Conservation (phyloP, 2,329 filamentous ascomycete species). For the Sporothrix brunneoviolacea region DNA sequence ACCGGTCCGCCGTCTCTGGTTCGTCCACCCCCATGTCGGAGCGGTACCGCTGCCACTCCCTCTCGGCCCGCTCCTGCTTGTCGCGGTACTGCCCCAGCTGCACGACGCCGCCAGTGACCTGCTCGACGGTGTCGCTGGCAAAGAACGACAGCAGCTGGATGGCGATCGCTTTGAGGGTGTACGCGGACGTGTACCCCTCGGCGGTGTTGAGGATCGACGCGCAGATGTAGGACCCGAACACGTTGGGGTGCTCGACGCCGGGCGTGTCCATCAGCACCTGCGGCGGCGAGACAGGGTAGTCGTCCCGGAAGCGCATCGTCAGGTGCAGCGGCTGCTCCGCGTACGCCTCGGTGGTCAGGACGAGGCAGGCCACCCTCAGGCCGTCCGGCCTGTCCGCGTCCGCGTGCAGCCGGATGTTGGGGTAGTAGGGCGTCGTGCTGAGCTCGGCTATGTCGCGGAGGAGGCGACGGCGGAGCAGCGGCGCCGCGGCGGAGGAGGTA, state of each 20-base stretch:
- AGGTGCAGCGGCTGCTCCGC: constrained; percentile 33
- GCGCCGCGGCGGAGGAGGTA: background rate
- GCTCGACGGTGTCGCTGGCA: constrained; percentile 39
- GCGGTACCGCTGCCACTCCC: constrained; percentile 24
- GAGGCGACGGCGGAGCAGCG: constrained; percentile 23
- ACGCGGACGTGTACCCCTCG: constrained; percentile 42
- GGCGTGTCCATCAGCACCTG: constrained; percentile 33
- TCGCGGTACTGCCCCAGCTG: constrained; percentile 24
- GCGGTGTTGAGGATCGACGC: constrained; percentile 37
- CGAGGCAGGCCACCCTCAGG: constrained; percentile 30
- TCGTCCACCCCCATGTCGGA: constrained; percentile 17
- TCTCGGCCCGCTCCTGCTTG: constrained; percentile 9
- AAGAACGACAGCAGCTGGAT: constrained; percentile 49
- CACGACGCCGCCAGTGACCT: constrained; percentile 24
- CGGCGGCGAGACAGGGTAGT: constrained; percentile 36
- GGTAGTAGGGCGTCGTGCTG: constrained; percentile 35
- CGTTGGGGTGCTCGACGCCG: constrained; percentile 21
- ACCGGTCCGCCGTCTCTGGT: no score
- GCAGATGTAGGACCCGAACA: constrained; percentile 39
- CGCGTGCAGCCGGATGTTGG: constrained; percentile 36
- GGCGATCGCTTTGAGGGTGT: constrained; percentile 42
- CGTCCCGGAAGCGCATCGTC: constrained; percentile 28
- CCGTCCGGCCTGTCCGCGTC: constrained; percentile 27
- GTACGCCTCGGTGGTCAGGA: constrained; percentile 35
- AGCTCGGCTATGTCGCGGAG: constrained; percentile 41